A percentile compares a stretch with the other conserved stretches of the same genome.
phyloP scores from a whole-genome alignment of 495 filamentous ascomycete genomes.

The Hypoxylon rickii region DNA sequence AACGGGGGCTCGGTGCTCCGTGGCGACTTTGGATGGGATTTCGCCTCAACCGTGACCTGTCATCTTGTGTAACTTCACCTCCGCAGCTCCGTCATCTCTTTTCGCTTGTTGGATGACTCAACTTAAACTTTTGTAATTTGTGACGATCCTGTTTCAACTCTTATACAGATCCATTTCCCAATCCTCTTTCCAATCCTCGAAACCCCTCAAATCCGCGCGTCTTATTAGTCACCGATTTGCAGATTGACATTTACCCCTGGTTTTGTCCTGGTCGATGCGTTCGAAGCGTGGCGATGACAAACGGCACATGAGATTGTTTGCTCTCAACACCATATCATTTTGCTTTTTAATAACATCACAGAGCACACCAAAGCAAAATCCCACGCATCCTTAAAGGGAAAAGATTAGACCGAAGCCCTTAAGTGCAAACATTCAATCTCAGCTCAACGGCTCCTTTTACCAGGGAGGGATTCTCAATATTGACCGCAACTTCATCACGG shows the following conservation, averaged over 20 bases:
- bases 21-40: constrained; percentile 3
- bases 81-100: not conserved
- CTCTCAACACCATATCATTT: no score
- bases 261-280: not conserved
- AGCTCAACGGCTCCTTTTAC: no score
- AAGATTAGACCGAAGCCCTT: no score
- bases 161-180: not conserved
- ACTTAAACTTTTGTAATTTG: not conserved
- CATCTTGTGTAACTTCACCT: constrained; percentile 7
- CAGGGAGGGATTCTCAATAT: no score
- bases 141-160: constrained; percentile 16
- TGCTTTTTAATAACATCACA: no score
- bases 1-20: constrained; percentile 22
- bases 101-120: not conserved
- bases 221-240: constrained; percentile 10
- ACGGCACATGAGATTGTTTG: no score
- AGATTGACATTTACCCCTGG: not conserved
- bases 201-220: not conserved
- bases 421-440: no score
- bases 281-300: not conserved
- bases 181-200: not conserved
- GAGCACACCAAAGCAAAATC: no score
- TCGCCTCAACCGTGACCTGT: not conserved
- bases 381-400: no score
- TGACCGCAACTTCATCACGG: not conserved